These are phyloP conservation scores for Tetracladium setigerum DNA, from an alignment of 495 filamentous ascomycete species.

Conservation along the genomic window DNA sequence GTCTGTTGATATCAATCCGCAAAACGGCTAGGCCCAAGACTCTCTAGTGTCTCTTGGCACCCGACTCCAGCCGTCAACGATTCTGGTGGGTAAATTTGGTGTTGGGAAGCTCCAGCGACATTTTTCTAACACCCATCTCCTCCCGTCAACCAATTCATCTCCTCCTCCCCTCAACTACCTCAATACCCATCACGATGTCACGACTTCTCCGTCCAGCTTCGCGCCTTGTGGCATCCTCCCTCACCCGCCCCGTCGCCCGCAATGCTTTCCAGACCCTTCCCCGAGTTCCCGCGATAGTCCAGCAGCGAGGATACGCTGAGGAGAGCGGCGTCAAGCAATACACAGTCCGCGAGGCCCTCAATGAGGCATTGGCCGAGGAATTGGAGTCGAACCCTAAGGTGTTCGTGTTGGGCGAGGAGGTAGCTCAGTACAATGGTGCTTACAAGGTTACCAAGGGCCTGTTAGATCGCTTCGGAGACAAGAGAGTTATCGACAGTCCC, in stretches of 20 bases:
- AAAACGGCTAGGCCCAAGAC: no score
- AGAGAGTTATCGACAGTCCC: conserved; percentile 94
- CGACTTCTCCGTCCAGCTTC: conserved; percentile 76
- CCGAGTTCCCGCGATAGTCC: conserved; percentile 32
- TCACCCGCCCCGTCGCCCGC: conserved; percentile 41
- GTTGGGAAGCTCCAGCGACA: no score
- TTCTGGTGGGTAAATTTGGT: no score
- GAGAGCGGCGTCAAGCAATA: conserved; percentile 74
- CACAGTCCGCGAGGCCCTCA: conserved; percentile 92
- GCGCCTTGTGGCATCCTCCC: conserved; percentile 62
- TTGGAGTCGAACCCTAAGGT: conserved; percentile 90
- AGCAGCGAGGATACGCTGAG: conserved; percentile 46
- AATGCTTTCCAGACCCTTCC: conserved; percentile 41
- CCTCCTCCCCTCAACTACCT: conserved; percentile 8
- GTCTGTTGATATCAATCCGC: no score
- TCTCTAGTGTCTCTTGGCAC: no score
- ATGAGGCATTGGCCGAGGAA: conserved; percentile 96
- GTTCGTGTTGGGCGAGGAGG: conserved; percentile 94
- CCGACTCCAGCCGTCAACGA: no score
- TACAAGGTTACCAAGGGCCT: conserved; percentile 99
- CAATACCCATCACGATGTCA: conserved; percentile 39
- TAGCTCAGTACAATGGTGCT: conserved; percentile 98
- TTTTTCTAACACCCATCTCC: no score
- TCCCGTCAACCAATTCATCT: background rate
- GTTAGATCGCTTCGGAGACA: conserved; percentile 92